These are phyloP conservation scores for Saccharomyces uvarum DNA, from an alignment of 1,139 yeast genomes.

Conservation along the genomic window DNA sequence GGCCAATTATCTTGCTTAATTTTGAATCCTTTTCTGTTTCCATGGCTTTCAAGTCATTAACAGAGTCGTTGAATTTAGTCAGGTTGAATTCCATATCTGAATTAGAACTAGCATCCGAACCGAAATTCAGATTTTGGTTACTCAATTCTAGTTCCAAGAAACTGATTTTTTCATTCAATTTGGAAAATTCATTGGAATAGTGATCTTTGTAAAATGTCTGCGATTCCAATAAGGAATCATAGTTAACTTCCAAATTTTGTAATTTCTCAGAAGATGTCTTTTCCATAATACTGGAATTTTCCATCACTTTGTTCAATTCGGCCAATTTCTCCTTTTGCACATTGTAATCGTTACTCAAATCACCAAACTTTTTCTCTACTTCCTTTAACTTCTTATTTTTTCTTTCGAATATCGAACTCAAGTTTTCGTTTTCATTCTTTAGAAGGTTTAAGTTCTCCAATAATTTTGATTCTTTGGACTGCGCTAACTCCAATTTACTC, in stretches of 20 bases:
- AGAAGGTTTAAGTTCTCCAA: constrained; percentile 39
- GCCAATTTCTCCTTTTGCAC: constrained; percentile 35
- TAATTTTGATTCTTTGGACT: constrained; percentile 49
- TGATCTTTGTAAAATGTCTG: constrained; percentile 5
- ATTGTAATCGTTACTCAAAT: constrained; percentile 1
- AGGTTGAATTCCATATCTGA: background rate
- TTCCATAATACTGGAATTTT: background rate
- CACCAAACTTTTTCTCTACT: constrained; percentile 38
- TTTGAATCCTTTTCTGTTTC: background rate
- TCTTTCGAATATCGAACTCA: constrained; percentile 52
- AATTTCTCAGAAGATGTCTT: background rate
- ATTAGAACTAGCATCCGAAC: background rate
- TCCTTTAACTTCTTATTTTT: constrained; percentile 59
- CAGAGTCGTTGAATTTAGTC: background rate
- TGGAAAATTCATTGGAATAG: constrained; percentile 1
- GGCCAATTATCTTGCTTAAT: background rate
- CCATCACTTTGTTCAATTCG: constrained; percentile 35
- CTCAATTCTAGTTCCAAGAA: background rate
- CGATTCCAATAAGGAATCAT: background rate
- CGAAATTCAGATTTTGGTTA: background rate
- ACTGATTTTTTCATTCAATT: constrained; percentile 3
- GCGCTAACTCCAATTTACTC: constrained; percentile 42
- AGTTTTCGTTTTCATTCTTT: constrained; percentile 64
- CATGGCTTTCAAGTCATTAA: background rate
- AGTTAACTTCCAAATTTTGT: background rate